Evolutionary conservation across 2,329 filamentous ascomycete species (phyloP).

Genomic region (Elsinoe australis): DNA sequence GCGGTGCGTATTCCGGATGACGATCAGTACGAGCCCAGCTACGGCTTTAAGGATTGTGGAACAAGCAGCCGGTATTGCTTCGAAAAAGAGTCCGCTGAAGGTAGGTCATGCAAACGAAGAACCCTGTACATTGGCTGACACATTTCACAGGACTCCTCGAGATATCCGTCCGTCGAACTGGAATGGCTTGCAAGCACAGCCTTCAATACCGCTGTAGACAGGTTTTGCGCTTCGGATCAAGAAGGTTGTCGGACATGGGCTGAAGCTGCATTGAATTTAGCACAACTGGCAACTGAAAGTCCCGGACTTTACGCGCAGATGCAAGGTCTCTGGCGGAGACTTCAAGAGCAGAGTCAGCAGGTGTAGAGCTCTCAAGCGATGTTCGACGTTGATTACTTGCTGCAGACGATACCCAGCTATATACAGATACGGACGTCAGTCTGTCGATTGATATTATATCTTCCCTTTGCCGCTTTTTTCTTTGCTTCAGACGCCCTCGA

Average conservation of each 20-base stretch:
- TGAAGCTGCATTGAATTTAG: slow-evolving; percentile 54
- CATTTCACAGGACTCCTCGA: slow-evolving; percentile 20
- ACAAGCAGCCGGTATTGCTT: slow-evolving; percentile 52
- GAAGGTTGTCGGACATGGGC: slow-evolving; percentile 54
- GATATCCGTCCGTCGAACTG: slow-evolving; percentile 60
- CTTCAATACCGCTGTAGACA: slow-evolving; percentile 65
- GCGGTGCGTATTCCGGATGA: slow-evolving; percentile 35
- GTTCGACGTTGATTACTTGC: neutral
- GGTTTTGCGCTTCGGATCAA: slow-evolving; percentile 51
- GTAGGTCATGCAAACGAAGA: neutral
- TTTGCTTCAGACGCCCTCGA: slow-evolving; percentile 12
- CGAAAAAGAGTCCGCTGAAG: slow-evolving; percentile 26
- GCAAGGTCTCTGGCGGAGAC: slow-evolving; percentile 29
- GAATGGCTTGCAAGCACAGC: slow-evolving; percentile 65
- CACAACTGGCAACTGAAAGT: slow-evolving; percentile 51
- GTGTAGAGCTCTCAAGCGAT: neutral
- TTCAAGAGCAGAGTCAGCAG: neutral
- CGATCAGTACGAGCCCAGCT: slow-evolving; percentile 34
- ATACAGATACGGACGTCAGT: neutral
- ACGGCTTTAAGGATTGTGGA: slow-evolving; percentile 49
- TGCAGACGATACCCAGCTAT: neutral
- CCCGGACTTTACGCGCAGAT: slow-evolving; percentile 32
- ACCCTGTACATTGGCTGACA: neutral
- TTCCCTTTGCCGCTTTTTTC: neutral
- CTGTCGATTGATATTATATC: neutral